Evolutionary conservation across 495 filamentous ascomycete genomes (phyloP).

Genomic region (Neurospora sp.): DNA sequence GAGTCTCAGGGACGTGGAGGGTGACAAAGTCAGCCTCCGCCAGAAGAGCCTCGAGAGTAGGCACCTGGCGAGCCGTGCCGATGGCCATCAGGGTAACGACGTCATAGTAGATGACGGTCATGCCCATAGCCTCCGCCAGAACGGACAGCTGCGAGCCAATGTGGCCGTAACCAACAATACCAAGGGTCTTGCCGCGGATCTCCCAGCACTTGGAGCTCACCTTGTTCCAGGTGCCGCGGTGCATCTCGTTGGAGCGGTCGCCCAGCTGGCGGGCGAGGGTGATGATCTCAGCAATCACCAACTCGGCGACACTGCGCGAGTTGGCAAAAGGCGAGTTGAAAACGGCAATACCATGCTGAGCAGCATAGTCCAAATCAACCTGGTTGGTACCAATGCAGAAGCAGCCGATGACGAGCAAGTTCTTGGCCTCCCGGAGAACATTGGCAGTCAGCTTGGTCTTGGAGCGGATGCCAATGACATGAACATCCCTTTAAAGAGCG

Average conservation of each 20-base stretch:
- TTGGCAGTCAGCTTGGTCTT: conserved; percentile 89
- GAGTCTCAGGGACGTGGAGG: conserved; percentile 84
- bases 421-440: conserved; percentile 80
- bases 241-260: conserved; percentile 91
- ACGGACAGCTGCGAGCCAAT: conserved; percentile 96
- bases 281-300: conserved; percentile 92
- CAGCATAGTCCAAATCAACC: conserved; percentile 87
- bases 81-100: conserved; percentile 86
- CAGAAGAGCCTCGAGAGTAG: conserved; percentile 67
- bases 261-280: conserved; percentile 80
- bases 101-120: conserved; percentile 95
- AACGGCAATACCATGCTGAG: conserved; percentile 84
- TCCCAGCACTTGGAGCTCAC: conserved; percentile 96
- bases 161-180: conserved; percentile 94
- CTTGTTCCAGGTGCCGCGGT: conserved; percentile 95
- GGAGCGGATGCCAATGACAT: conserved; percentile 95
- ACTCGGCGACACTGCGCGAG: conserved; percentile 90
- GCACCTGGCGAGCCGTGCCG: conserved; percentile 75
- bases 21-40: conserved; percentile 78
- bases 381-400: conserved; percentile 99
- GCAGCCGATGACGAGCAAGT: conserved; percentile 91
- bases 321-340: conserved; percentile 99
- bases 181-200: conserved; percentile 92
- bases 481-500: conserved; percentile 58
- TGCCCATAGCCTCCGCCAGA: conserved; percentile 92